phyloP scores from a whole-genome alignment of 192 early-diverging fungal species.

The Coemansia interrupta region DNA sequence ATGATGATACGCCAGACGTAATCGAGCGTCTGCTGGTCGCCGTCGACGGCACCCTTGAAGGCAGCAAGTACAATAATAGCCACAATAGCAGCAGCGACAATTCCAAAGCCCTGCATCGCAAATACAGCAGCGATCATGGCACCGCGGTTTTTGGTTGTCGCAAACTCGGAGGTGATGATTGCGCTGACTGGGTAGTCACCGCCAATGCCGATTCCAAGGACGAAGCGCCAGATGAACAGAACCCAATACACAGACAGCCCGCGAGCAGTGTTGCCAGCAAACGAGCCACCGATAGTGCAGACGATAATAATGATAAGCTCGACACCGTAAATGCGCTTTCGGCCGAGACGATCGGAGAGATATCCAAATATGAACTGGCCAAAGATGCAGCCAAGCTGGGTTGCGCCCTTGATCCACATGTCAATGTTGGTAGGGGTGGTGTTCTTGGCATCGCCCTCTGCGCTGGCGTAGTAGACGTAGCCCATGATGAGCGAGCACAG shows the following conservation, averaged over 20 bases:
- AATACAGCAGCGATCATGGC: constrained; percentile 89
- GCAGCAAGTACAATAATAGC: constrained; percentile 64
- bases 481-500: constrained; percentile 80
- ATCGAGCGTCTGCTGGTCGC: constrained; percentile 65
- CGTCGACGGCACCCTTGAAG: constrained; percentile 62
- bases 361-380: constrained; percentile 87
- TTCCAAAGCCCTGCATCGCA: constrained; percentile 91
- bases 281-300: constrained; percentile 72
- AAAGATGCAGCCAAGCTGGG: constrained; percentile 81
- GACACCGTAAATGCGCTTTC: constrained; percentile 87
- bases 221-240: constrained; percentile 79
- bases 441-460: constrained; percentile 21
- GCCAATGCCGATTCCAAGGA: constrained; percentile 89
- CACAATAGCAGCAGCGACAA: constrained; percentile 73
- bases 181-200: constrained; percentile 91
- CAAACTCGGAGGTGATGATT: constrained; percentile 89
- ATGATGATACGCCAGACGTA: constrained; percentile 85
- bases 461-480: constrained; percentile 58
- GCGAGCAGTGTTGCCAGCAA: constrained; percentile 61
- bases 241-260: constrained; percentile 64
- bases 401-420: constrained; percentile 79
- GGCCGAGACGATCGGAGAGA: constrained; percentile 81
- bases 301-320: constrained; percentile 88
- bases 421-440: constrained; percentile 67
- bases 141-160: constrained; percentile 73